Conservation (phyloP, 148 eudicot genomes). For the Camellia sinensis region DNA sequence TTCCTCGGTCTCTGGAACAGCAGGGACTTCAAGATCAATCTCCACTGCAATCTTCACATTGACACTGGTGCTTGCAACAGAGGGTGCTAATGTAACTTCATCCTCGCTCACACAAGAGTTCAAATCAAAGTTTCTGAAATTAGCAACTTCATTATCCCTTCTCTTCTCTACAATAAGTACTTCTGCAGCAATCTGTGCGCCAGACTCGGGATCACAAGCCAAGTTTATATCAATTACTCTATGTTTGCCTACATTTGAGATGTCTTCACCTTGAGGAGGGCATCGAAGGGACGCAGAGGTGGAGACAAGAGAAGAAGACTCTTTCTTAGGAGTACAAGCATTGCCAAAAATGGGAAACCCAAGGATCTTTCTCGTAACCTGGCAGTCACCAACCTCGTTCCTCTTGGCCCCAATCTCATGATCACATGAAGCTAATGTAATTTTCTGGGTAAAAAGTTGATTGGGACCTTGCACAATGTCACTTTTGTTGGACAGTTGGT, state of each 20-base stretch:
- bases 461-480: conserved; percentile 26
- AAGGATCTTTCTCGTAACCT: conserved; percentile 40
- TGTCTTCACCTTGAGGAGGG: conserved; percentile 26
- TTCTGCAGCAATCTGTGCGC: conserved; percentile 29
- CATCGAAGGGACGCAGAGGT: conserved; percentile 27
- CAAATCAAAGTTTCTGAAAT: conserved; percentile 58
- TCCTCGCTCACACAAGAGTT: conserved; percentile 64
- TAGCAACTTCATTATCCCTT: conserved; percentile 21
- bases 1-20: conserved; percentile 35
- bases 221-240: conserved; percentile 57
- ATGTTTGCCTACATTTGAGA: conserved; percentile 32
- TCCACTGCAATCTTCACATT: conserved; percentile 33
- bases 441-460: conserved; percentile 15
- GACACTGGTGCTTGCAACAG: conserved; percentile 29
- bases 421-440: conserved; percentile 26
- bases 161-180: conserved; percentile 33
- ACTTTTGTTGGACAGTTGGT: conserved; percentile 12
- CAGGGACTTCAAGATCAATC: conserved; percentile 59
- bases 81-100: conserved; percentile 40
- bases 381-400: conserved; percentile 21
- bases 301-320: conserved; percentile 29
- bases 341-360: conserved; percentile 60
- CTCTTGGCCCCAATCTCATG: conserved; percentile 18
- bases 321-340: conserved; percentile 31
- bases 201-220: conserved; percentile 42